Evolutionary conservation across 192 early-diverging fungal genomes (phyloP), one percentile per base, ranked within the genome.

Genomic region (Backusella sp.): DNA sequence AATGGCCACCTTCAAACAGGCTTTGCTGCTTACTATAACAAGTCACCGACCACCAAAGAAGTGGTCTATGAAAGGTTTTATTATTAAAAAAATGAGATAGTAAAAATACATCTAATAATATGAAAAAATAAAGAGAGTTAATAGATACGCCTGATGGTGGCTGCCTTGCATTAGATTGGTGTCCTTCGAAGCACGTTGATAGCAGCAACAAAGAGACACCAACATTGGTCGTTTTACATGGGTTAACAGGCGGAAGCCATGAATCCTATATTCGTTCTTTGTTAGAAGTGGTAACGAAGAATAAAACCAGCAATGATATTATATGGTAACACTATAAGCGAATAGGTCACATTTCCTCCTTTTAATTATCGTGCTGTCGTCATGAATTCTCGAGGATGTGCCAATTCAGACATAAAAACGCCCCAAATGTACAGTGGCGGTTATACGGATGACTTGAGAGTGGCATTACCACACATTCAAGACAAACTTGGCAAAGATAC

Each of bases 381-480:
- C 28, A 87, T 94, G 77, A 99, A 99, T 88, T 91, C 87, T 74
- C 90, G 97, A 52, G 97, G 96, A 12, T 97, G 95, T 80, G 95
- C 92, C 6, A 89, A 90, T n/a, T 89, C 93, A 5, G 84, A 92
- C 75, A 79, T 99, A 30, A 92, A 88, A 6, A 91, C 93, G 0
- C 86, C 90, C 34, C 88, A 94, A 59, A 82, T 97, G 49, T 99
- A 95, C 85, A 92, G 88, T 67, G 97, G 92, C 30, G 89, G 89
- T 0, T 91, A 88, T 66, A 97, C 96, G 12, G 90, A 93, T 0
- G 97, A 99, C 86, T 66, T 92, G 14, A 84, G 91, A 28, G 79
- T 86, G 44, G 87, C 88, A 8, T 77, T 92, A 6, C 79, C 79
- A 28, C 80, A 90, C 39, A 87, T 96, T 68, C 84, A 77, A n/a